A percentile compares a stretch with the other conserved stretches of the same genome.
Evolutionary conservation across 352 stramenopile species (phyloP).

Genomic region (Phytophthora citricola): DNA sequence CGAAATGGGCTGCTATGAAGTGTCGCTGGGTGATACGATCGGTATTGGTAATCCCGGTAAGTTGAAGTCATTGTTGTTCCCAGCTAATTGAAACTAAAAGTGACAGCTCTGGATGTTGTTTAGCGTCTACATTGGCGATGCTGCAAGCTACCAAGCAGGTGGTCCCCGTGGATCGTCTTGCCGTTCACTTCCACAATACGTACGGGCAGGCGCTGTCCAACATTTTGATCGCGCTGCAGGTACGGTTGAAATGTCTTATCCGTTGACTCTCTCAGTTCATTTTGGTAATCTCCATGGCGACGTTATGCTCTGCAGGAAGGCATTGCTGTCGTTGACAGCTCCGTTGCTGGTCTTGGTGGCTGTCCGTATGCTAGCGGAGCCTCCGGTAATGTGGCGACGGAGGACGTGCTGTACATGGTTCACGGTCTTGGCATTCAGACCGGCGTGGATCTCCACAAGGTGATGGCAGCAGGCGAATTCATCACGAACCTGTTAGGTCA

Average conservation of each 20-base stretch:
- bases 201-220: conserved; percentile 97
- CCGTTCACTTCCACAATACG: conserved; percentile 98
- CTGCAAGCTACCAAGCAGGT: conserved; percentile 76
- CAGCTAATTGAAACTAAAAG: background rate
- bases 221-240: conserved; percentile 91
- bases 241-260: conserved; percentile 25
- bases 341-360: conserved; percentile 95
- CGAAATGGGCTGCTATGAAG: conserved; percentile 96
- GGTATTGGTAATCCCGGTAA: conserved; percentile 90
- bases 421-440: conserved; percentile 95
- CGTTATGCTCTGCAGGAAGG: conserved; percentile 71
- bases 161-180: conserved; percentile 87
- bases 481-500: conserved; percentile 87
- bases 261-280: conserved; percentile 1
- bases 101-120: conserved; percentile 11
- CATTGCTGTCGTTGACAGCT: conserved; percentile 94
- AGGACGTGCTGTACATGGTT: conserved; percentile 98
- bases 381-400: conserved; percentile 96
- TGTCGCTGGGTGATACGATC: conserved; percentile 95
- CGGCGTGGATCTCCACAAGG: conserved; percentile 92
- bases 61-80: background rate
- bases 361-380: conserved; percentile 97
- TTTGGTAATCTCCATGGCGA: background rate
- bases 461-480: conserved; percentile 91
- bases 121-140: conserved; percentile 87